Evolutionary conservation across 2,329 filamentous ascomycete species (phyloP).

Genomic region (Pestalotiopsis fici): DNA sequence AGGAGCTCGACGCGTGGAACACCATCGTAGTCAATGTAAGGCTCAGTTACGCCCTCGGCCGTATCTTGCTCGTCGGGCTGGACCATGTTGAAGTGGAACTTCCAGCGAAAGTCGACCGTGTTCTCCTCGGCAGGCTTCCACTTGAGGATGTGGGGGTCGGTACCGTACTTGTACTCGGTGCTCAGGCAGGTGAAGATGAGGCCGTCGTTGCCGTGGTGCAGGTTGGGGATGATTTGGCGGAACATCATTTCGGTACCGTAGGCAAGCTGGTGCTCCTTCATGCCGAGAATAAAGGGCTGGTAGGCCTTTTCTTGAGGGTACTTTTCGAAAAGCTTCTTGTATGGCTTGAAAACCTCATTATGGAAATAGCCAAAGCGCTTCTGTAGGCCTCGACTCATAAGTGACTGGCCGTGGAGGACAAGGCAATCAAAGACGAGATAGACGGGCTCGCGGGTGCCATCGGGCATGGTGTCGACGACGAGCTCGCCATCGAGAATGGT

Average conservation of each 20-base stretch:
- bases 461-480: constrained; percentile 76
- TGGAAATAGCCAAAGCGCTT: constrained; percentile 88
- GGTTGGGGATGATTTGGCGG: constrained; percentile 75
- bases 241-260: constrained; percentile 96
- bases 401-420: constrained; percentile 72
- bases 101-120: constrained; percentile 87
- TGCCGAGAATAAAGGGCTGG: constrained; percentile 79
- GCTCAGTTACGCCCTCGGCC: constrained; percentile 62
- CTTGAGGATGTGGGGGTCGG: constrained; percentile 91
- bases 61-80: constrained; percentile 69
- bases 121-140: constrained; percentile 98
- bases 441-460: constrained; percentile 69
- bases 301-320: constrained; percentile 70
- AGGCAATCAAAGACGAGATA: constrained; percentile 96
- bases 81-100: constrained; percentile 72
- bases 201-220: constrained; percentile 93
- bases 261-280: constrained; percentile 86
- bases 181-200: constrained; percentile 96
- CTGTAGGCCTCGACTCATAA: constrained; percentile 80
- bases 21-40: constrained; percentile 77
- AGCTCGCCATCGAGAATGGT: constrained; percentile 93
- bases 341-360: constrained; percentile 73
- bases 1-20: constrained; percentile 74
- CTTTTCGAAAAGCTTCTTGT: constrained; percentile 60
- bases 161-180: constrained; percentile 85